These are phyloP conservation scores for Larix sibirica DNA, from an alignment of 83 land plant genomes.

Conservation along the genomic window DNA sequence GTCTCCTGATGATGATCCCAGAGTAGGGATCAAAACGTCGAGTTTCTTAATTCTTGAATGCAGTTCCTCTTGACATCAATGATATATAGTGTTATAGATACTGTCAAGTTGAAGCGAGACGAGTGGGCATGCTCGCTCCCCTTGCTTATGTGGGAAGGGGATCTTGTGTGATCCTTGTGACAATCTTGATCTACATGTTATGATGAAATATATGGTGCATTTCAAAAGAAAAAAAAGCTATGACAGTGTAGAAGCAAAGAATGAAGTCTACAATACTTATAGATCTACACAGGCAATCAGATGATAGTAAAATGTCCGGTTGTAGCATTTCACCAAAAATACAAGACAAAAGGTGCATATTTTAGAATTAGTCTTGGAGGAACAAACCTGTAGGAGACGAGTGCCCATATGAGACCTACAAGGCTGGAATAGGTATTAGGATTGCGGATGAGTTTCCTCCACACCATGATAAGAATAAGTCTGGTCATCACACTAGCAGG, in stretches of 20 bases:
- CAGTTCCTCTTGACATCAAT: too few relatives aligned
- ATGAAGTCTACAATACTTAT: not conserved
- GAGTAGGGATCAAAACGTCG: too few relatives aligned
- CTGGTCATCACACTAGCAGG: slow-evolving; percentile 51
- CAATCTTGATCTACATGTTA: too few relatives aligned
- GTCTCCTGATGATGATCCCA: too few relatives aligned
- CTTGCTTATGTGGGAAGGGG: too few relatives aligned
- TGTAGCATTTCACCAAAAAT: not conserved
- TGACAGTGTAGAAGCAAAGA: not conserved
- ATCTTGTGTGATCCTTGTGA: too few relatives aligned
- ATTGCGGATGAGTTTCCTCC: slow-evolving; percentile 45
- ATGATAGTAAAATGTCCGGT: not conserved
- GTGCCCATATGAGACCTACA: slow-evolving; percentile 47
- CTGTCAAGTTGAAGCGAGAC: too few relatives aligned
- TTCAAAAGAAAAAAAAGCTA: too few relatives aligned
- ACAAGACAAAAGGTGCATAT: not conserved
- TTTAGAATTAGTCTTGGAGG: not conserved
- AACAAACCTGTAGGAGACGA: slow-evolving; percentile 44
- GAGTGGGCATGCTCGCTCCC: too few relatives aligned
- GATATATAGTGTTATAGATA: too few relatives aligned
- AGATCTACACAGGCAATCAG: not conserved
- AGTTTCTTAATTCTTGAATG: too few relatives aligned
- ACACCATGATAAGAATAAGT: slow-evolving; percentile 47
- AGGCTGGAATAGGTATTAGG: slow-evolving; percentile 59
- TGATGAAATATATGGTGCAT: too few relatives aligned